Conservation (phyloP, 2,329 filamentous ascomycete species). For the Alternaria incomplexa region DNA sequence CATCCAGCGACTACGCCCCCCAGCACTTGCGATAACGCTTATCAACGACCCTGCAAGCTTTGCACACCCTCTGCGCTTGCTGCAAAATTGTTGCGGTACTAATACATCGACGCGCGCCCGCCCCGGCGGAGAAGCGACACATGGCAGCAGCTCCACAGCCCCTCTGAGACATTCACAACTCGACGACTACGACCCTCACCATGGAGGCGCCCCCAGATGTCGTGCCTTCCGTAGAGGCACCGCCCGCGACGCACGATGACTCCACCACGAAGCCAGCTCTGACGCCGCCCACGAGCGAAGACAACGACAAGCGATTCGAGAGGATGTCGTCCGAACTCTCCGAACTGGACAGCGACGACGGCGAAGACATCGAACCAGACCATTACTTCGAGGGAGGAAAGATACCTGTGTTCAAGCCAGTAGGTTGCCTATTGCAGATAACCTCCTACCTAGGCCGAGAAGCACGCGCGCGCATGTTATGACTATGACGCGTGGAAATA, state of each 20-base stretch:
- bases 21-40: conserved; percentile 11
- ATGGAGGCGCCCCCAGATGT: conserved; percentile 42
- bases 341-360: conserved; percentile 55
- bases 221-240: conserved; percentile 44
- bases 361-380: conserved; percentile 78
- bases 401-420: conserved; percentile 91
- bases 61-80: conserved; percentile 25
- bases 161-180: conserved; percentile 21
- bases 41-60: conserved; percentile 1
- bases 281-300: conserved; percentile 60
- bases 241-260: conserved; percentile 32
- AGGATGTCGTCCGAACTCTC: conserved; percentile 56
- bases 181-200: conserved; percentile 6
- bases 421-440: conserved; percentile 51
- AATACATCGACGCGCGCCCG: conserved; percentile 18
- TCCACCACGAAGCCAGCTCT: conserved; percentile 49
- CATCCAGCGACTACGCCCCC: conserved; percentile 23
- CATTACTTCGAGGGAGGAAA: conserved; percentile 84
- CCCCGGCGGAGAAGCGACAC: conserved; percentile 37
- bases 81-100: conserved; percentile 30
- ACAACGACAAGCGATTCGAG: conserved; percentile 54
- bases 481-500: neutral
- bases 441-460: neutral
- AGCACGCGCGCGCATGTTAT: conserved; percentile 4
- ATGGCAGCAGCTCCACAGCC: conserved; percentile 30